Evolutionary conservation across 2,329 filamentous ascomycete species (phyloP).

Genomic region (Aspergillus tamarii): DNA sequence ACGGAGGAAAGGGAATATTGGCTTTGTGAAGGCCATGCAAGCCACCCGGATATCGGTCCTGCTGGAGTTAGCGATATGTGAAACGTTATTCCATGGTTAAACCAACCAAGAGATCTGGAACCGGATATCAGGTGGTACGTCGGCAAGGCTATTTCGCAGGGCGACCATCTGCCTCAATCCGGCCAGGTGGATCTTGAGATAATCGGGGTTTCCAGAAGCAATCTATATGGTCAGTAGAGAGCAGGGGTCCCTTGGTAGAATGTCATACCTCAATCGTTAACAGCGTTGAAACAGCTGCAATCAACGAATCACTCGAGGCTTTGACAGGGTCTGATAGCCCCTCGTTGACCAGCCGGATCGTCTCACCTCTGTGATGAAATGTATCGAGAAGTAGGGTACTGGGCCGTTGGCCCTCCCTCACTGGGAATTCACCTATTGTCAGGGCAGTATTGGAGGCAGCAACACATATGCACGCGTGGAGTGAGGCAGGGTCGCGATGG

Average conservation of each 20-base stretch:
- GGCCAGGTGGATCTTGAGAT: conserved; percentile 44
- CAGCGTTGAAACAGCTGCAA: conserved; percentile 43
- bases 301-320: conserved; percentile 43
- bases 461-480: conserved; percentile 44
- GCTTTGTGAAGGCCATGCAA: conserved; percentile 42
- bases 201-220: conserved; percentile 43
- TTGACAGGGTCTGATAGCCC: conserved; percentile 41
- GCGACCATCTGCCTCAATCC: conserved; percentile 44
- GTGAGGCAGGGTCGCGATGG: conserved; percentile 38
- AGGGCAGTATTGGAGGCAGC: conserved; percentile 42
- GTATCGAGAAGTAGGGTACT: conserved; percentile 41
- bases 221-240: conserved; percentile 32
- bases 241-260: neutral
- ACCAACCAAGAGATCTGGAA: conserved; percentile 45
- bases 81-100: neutral
- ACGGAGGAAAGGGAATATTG: conserved; percentile 44
- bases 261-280: conserved; percentile 42
- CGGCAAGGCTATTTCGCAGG: conserved; percentile 40
- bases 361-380: conserved; percentile 43
- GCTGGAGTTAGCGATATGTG: conserved; percentile 4
- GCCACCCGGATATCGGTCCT: conserved; percentile 47
- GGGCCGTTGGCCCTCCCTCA: conserved; percentile 34
- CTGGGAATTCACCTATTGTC: conserved; percentile 35
- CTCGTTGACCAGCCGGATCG: conserved; percentile 43
- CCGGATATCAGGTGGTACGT: conserved; percentile 41